Base-by-base conservation (phyloP, 139 green algal genomes). In the Chlamydomonas sp. region DNA sequence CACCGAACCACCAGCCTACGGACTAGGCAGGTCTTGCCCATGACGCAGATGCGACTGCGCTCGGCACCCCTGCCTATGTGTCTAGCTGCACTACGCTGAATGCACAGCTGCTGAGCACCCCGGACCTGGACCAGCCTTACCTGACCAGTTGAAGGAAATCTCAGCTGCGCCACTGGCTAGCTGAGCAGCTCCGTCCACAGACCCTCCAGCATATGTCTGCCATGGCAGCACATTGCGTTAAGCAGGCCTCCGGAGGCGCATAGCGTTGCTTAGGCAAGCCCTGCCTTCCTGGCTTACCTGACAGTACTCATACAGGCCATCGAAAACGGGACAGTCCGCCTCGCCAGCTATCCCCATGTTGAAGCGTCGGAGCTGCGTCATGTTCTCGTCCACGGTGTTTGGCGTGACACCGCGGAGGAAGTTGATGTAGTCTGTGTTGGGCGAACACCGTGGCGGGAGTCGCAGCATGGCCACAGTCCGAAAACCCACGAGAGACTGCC, bases 291-390 rank as follows among this genome's bases (percentile, higher is more conserved):
- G 3, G 15, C 87, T 18, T 68, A 95, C 95, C 92, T 98, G 95
- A 89, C 96, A 99, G 90, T 99, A 99, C 77, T 98, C 79, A 81
- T 96, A 99, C 80, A 99, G 89, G 49, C 97, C 97, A 82, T 98
- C 96, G 83, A 99, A 99, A 1, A 99, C 97, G 18, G 98, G 98
- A 88, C 98, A 99, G 91, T 99, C 98, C 2, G 96, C 96, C 87
- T 99, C 96, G 5, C 97, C 97, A 17, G 96, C 94, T 12, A 97
- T 91, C 5, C 97, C 98, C 71, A 99, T 95, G 91, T 99, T 99
- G 94, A 99, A 99, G 31, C 98, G 94, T 64, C 97, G 95, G 83
- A 99, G 95, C 91, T 99, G 95, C 67, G 90, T 91, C 82, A 98
- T 91, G 85, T 98, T 96, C 89, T 99, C 98, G 58, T 99, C 96